Base-by-base conservation (phyloP, 768 basidiomycete species). In the Boletus subparvulus region DNA sequence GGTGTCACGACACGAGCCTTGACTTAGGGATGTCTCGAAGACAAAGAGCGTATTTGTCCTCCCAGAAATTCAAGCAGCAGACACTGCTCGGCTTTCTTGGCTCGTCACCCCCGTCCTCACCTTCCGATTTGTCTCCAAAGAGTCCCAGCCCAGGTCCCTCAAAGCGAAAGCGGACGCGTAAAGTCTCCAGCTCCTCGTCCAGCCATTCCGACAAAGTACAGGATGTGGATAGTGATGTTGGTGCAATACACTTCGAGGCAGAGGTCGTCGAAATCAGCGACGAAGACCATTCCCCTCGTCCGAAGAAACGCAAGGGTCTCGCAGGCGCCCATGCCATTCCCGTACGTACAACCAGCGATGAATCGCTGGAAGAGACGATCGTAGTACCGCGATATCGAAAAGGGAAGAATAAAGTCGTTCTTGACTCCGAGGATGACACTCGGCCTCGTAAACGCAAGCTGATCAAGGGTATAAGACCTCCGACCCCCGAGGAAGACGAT, bases 161-260 rank as follows among this genome's bases (percentile, higher is more conserved):
- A 17, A 61, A 50, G 35, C 68, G 58, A 40, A 70, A 60, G 50
- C 61, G 63, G 49, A 48, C 55, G 43, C 50, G 45, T 40, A 37
- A 43, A 52, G 33, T 32, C 32, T 37, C 61, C 42, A 65, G 48
- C n/a, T 37, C 67, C 30, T 51, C 62, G 32, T 43, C 52, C 47
- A 50, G 52, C 33, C 32, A 60, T 54, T 55, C 60, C 58, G 60
- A 61, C 30, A 67, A 64, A 6, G 65, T 54, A 9, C 59, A 64
- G 8, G 70, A 66, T 46, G 61, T 70, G 33, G 77, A 77, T 48
- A 77, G 80, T 49, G 79, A 80, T 56, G 76, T 84, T 40, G 78
- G 74, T 16, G 78, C 73, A 28, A 84, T 87, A 47, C 78, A 65
- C 43, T 80, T 88, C 48, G 80, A 80, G 56, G 72, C 78, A 17